Percentiles rank a stretch among this genome's conserved stretches.
These are phyloP conservation scores for Epichloe glyceriae DNA, from an alignment of 2,329 filamentous ascomycete species.

Conservation along the genomic window DNA sequence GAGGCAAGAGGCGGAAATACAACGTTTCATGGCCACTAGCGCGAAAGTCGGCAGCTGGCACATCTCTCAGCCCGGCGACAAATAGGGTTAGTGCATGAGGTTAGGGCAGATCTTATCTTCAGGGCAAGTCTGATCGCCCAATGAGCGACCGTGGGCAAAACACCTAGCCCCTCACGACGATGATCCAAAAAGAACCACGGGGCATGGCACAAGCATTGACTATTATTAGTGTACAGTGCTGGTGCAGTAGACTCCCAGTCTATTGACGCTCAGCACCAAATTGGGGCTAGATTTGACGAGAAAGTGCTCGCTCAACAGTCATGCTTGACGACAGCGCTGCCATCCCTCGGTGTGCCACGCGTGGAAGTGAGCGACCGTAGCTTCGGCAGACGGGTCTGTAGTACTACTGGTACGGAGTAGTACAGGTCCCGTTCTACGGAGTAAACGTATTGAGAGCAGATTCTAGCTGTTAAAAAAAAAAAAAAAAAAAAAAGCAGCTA, in stretches of 20 bases:
- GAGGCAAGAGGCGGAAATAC: constrained; percentile 8
- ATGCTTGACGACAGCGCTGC: too few relatives aligned
- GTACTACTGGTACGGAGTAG: not conserved
- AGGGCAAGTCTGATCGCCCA: not conserved
- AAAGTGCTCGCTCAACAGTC: too few relatives aligned
- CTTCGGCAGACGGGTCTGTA: not conserved
- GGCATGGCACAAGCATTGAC: too few relatives aligned
- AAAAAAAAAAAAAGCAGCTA: not conserved
- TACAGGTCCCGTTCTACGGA: not conserved
- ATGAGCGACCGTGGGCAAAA: not conserved
- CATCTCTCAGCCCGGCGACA: not conserved
- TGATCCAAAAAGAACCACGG: too few relatives aligned
- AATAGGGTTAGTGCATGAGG: not conserved
- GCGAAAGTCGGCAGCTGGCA: not conserved
- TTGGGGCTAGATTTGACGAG: too few relatives aligned
- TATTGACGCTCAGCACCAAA: too few relatives aligned
- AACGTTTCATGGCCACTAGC: constrained; percentile 10
- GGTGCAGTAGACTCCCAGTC: too few relatives aligned
- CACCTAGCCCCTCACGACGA: not conserved
- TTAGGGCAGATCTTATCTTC: not conserved
- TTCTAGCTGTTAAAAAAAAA: not conserved
- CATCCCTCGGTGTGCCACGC: too few relatives aligned
- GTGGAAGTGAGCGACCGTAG: too few relatives aligned
- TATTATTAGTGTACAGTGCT: too few relatives aligned
- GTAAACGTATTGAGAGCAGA: too few relatives aligned